Conservation (phyloP, 2,329 filamentous ascomycete species). For the Corniculantispora saksenae region DNA sequence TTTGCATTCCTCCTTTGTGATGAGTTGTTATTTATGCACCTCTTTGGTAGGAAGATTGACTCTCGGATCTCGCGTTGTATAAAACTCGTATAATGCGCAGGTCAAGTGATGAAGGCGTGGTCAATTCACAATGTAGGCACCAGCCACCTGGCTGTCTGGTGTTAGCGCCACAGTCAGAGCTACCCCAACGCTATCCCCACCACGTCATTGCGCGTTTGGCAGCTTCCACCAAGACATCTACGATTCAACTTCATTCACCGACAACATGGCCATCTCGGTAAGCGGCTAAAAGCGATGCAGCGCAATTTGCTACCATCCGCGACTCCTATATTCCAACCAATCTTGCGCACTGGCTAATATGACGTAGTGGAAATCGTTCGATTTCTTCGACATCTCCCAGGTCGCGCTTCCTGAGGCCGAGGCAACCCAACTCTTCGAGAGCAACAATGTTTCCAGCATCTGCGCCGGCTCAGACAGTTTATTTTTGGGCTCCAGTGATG, state of each 20-base stretch:
- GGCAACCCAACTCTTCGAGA: constrained; percentile 75
- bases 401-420: constrained; percentile 80
- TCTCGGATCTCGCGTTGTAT: too few relatives aligned
- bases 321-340: too few relatives aligned
- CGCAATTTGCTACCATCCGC: not conserved
- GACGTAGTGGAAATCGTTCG: constrained; percentile 92
- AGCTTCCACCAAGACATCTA: not conserved
- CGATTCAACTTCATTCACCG: constrained; percentile 11
- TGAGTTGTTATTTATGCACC: too few relatives aligned
- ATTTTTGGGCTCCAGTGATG: constrained; percentile 84
- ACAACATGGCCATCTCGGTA: constrained; percentile 30
- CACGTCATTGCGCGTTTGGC: constrained; percentile 14
- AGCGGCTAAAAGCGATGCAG: not conserved
- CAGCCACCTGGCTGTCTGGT: not conserved
- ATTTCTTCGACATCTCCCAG: constrained; percentile 95
- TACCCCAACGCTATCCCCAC: constrained; percentile 15
- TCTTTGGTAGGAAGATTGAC: too few relatives aligned
- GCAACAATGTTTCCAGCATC: constrained; percentile 78
- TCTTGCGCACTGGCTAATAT: not conserved
- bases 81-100: too few relatives aligned
- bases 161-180: constrained; percentile 13
- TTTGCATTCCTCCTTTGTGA: not conserved
- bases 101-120: too few relatives aligned
- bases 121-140: not conserved
- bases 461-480: constrained; percentile 86